A percentile compares a stretch with the other conserved stretches of the same genome.
Evolutionary conservation across 139 green algal genomes (phyloP).

Genomic region (Pleodorina starrii): DNA sequence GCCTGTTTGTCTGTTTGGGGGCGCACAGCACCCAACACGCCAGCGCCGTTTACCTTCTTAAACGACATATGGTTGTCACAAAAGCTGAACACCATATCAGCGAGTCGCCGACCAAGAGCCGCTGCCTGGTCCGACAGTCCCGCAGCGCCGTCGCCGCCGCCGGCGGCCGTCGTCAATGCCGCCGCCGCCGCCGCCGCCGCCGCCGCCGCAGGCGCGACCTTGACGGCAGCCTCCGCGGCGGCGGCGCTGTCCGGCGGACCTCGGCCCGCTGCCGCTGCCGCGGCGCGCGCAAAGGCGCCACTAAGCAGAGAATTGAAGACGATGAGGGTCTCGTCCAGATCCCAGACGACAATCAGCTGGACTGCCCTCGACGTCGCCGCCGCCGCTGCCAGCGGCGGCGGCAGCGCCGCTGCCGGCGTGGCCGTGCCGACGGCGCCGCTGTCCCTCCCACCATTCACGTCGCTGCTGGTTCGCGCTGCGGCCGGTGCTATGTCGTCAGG

Average conservation of each 20-base stretch:
- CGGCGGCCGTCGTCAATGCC: not conserved
- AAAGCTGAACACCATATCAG: constrained; percentile 26
- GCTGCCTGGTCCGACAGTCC: not conserved
- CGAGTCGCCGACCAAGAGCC: not conserved
- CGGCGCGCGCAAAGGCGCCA: not conserved
- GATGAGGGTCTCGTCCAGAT: constrained; percentile 49
- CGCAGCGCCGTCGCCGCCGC: not conserved
- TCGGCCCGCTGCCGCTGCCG: not conserved
- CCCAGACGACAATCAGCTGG: constrained; percentile 39
- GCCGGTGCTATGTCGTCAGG: too few relatives aligned
- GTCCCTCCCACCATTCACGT: not conserved
- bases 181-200: not conserved
- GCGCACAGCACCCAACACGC: too few relatives aligned
- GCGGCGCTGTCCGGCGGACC: too few relatives aligned
- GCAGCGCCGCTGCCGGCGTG: not conserved
- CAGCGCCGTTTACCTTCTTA: too few relatives aligned
- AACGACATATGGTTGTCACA: constrained; percentile 30
- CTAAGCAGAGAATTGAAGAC: constrained; percentile 44
- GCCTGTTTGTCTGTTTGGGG: too few relatives aligned
- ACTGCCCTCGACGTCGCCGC: not conserved
- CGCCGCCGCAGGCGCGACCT: not conserved
- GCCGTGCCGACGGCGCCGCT: not conserved
- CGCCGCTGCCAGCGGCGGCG: not conserved
- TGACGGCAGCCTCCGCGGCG: not conserved
- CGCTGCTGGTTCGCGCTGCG: too few relatives aligned